Percentiles rank a stretch among this genome's conserved stretches.
phyloP scores from a whole-genome alignment of 1,284 basidiomycete species.

The Boletus smithii region DNA sequence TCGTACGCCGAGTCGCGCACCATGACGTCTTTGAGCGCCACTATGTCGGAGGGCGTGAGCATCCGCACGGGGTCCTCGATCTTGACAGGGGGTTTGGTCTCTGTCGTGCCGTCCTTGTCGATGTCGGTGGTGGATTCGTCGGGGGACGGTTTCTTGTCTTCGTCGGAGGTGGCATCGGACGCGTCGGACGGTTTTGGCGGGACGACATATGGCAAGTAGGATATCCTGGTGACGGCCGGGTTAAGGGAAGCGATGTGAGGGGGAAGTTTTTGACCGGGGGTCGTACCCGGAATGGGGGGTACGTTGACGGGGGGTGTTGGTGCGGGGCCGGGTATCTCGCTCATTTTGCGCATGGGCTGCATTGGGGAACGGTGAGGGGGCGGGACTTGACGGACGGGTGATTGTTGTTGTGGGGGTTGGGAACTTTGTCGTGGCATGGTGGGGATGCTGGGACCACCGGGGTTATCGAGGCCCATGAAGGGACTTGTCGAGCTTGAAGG shows the following conservation, averaged over 20 bases:
- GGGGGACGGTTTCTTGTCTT: conserved; percentile 27
- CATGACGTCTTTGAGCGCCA: conserved; percentile 45
- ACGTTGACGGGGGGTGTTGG: conserved; percentile 21
- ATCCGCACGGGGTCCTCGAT: conserved; percentile 33
- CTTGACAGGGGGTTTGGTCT: conserved; percentile 16
- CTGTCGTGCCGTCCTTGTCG: conserved; percentile 21
- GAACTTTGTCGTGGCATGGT: conserved; percentile 22
- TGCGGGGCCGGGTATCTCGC: conserved; percentile 20
- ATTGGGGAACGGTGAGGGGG: conserved; percentile 26
- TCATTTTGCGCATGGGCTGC: conserved; percentile 22
- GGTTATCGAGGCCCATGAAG: conserved; percentile 27
- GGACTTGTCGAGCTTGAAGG: conserved; percentile 20
- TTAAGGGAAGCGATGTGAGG: conserved; percentile 35
- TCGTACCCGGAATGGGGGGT: conserved; percentile 28
- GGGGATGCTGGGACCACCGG: conserved; percentile 10
- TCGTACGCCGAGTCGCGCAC: conserved; percentile 48
- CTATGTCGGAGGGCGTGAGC: conserved; percentile 41
- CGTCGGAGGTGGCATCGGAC: conserved; percentile 17
- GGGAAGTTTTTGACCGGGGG: conserved; percentile 32
- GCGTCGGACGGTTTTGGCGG: conserved; percentile 21
- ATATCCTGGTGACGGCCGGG: conserved; percentile 32
- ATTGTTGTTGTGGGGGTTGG: conserved; percentile 31
- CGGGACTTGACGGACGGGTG: conserved; percentile 22
- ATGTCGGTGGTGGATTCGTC: conserved; percentile 13
- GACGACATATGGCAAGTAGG: conserved; percentile 29